Evolutionary conservation across 352 stramenopile genomes (phyloP), one percentile per base, ranked within the genome.

Genomic region (Phytophthora chlamydospora): DNA sequence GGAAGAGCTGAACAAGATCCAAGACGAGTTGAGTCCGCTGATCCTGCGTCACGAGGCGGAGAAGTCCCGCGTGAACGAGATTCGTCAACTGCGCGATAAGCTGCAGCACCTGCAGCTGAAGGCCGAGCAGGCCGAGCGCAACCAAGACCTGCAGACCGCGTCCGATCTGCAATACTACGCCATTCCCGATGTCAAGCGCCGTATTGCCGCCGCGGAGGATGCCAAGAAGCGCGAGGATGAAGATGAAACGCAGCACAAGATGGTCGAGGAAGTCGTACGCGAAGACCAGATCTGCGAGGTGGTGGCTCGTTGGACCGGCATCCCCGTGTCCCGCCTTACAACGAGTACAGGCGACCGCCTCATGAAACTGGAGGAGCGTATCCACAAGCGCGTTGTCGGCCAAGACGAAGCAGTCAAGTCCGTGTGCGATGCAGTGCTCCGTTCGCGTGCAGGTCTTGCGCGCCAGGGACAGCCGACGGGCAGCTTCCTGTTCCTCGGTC

Each of bases 121-220:
- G 63, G 93, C 98, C n/a, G 83, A 97, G 50, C 84, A 96, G 59
- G 93, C 90, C 1, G 89, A 99, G 68, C 85, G 96, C 24, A 90
- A 94, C 60, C 96, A 97, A 62, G 97, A 99, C 65, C 70, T 99
- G 5, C 91, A 97, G 46, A 93, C 85, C 14, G 97, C 97, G 31
- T 95, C 96, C 2, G 95, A 99, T 68, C 66, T 99, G 6, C 97
- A 98, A 58, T 99, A 99, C 69, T 93, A 93, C 21, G 92, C 88
- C 4, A 91, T 99, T 59, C 97, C 97, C 2, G 83, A 95, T 39
- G 80, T 99, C 0, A 79, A 98, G 74, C 81, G 85, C 33, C 85
- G 77, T 6, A 97, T 98, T 53, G 71, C 79, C 6, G 74, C 90
- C 48, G 78, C 95, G 7, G 91, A 97, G 65, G 56, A 62, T 21